phyloP scores from a whole-genome alignment of 208 protist species.

The Trypanosoma scelopori region DNA sequence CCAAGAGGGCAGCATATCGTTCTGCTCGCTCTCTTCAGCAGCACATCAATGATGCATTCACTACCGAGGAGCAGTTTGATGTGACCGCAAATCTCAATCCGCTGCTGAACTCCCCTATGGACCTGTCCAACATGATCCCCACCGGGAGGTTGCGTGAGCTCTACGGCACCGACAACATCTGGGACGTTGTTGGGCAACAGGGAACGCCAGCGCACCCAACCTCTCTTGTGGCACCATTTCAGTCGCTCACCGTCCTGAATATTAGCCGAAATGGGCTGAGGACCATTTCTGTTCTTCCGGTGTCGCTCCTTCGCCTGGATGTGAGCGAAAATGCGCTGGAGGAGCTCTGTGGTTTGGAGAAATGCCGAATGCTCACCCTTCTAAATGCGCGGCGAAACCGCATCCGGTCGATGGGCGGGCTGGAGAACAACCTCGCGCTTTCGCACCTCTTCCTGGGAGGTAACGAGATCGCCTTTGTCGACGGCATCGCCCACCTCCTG shows the following conservation, averaged over 20 bases:
- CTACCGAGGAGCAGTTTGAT: constrained; percentile 49
- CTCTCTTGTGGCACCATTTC: background rate
- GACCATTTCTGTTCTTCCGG: constrained; percentile 44
- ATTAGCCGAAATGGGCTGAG: constrained; percentile 63
- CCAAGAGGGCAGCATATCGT: background rate
- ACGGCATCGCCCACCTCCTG: constrained; percentile 73
- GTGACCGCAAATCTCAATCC: constrained; percentile 77
- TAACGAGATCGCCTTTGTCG: constrained; percentile 61
- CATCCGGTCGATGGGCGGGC: constrained; percentile 37
- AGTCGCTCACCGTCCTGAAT: constrained; percentile 72
- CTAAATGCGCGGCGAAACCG: constrained; percentile 78
- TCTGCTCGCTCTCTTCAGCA: too few species aligned
- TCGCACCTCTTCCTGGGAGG: constrained; percentile 83
- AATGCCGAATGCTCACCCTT: constrained; percentile 79
- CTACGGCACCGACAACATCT: constrained; percentile 43
- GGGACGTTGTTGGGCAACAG: constrained; percentile 59
- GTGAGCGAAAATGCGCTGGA: constrained; percentile 75
- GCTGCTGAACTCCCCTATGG: constrained; percentile 58
- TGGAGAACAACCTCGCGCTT: constrained; percentile 49
- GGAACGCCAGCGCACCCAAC: background rate
- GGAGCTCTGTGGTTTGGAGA: constrained; percentile 42
- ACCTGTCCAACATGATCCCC: constrained; percentile 49
- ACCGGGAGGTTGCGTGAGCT: constrained; percentile 25
- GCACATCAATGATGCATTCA: too few species aligned
- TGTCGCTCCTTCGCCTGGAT: constrained; percentile 76